Percentiles rank a stretch among this genome's conserved stretches.
Evolutionary conservation across 768 basidiomycete species (phyloP).

Genomic region (Epithele typhae): DNA sequence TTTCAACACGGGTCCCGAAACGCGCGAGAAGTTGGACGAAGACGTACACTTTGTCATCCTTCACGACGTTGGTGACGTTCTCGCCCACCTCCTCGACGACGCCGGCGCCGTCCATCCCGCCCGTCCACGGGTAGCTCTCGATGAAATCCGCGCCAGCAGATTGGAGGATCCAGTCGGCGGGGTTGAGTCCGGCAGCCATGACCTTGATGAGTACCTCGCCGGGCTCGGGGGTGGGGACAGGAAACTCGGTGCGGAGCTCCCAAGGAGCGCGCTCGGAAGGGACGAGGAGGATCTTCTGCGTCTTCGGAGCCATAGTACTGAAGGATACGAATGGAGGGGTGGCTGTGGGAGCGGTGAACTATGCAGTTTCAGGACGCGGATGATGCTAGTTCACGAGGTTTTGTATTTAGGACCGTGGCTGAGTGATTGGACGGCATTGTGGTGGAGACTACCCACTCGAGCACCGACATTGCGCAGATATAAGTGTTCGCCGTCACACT

Average conservation of each 20-base stretch:
- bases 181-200: not conserved
- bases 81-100: not conserved
- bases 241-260: not conserved
- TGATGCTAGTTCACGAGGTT: no score
- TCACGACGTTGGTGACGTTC: not conserved
- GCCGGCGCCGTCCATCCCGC: not conserved
- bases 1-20: not conserved
- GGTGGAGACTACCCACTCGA: no score
- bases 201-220: not conserved
- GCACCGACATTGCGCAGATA: no score
- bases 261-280: no score
- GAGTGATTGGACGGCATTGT: no score
- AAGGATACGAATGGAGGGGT: no score
- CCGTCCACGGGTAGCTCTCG: not conserved
- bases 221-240: not conserved
- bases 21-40: not conserved
- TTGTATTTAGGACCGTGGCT: no score
- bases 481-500: no score
- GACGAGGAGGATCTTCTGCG: no score
- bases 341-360: no score
- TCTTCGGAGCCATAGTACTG: no score
- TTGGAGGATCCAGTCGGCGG: not conserved
- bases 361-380: no score
- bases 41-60: not conserved
- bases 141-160: not conserved